Percentiles rank a stretch among this genome's conserved stretches.
Conservation (phyloP, 2,329 filamentous ascomycete species). For the Lasiodiplodia hormozganensis region DNA sequence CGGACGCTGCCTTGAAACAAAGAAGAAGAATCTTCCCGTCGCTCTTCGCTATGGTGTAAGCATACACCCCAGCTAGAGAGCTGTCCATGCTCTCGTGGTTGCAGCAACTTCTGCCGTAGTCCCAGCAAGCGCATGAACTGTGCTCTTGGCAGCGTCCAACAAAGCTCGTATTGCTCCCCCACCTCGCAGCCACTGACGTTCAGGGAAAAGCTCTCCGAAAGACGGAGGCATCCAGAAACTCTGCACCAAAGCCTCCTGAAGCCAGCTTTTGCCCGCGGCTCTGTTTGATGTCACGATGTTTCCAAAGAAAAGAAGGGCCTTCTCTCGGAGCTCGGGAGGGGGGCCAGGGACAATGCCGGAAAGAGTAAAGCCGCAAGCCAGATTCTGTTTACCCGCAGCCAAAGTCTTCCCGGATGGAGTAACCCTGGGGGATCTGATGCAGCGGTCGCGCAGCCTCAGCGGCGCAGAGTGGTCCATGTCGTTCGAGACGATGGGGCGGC, state of each 20-base stretch:
- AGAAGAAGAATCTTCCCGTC: background rate
- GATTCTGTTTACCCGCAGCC: background rate
- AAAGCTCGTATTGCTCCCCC: background rate
- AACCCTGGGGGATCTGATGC: background rate
- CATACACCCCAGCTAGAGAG: no score
- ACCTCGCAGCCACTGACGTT: constrained; percentile 1
- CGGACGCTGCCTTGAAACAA: background rate
- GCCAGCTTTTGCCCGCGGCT: background rate
- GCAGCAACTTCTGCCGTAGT: background rate
- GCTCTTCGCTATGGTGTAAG: background rate
- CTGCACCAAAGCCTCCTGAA: background rate
- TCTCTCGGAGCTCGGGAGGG: background rate
- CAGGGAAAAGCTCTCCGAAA: background rate
- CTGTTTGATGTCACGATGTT: background rate
- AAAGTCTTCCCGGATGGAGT: background rate
- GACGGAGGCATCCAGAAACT: background rate
- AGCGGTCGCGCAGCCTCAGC: background rate
- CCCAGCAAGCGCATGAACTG: background rate
- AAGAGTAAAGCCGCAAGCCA: background rate
- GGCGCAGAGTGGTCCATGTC: background rate
- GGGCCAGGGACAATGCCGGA: background rate
- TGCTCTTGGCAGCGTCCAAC: background rate
- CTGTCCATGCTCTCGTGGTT: background rate
- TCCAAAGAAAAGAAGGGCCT: background rate
- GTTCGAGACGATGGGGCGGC: background rate